Evolutionary conservation across 2,329 filamentous ascomycete genomes (phyloP).

Genomic region (Lachnellula arida): DNA sequence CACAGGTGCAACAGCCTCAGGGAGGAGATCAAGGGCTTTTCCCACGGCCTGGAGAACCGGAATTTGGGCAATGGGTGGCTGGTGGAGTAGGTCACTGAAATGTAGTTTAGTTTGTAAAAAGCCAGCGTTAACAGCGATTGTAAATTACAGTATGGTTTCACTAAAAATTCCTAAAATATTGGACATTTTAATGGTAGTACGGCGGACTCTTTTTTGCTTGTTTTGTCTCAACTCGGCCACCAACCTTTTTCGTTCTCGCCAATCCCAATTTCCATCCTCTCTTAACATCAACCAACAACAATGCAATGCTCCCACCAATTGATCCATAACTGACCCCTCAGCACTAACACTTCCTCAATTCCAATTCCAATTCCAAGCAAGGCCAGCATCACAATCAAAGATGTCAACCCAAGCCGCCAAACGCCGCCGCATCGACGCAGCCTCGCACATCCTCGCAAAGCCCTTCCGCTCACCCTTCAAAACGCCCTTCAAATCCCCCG

Average conservation of each 20-base stretch:
- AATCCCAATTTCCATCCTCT: slow-evolving; percentile 1
- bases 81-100: slow-evolving; percentile 59
- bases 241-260: not conserved
- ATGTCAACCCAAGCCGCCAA: slow-evolving; percentile 53
- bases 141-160: not conserved
- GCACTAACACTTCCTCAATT: slow-evolving; percentile 22
- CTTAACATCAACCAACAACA: not conserved
- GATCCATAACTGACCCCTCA: slow-evolving; percentile 23
- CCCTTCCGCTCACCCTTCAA: slow-evolving; percentile 70
- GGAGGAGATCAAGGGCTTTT: slow-evolving; percentile 52
- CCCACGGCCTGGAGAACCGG: slow-evolving; percentile 61
- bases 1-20: slow-evolving; percentile 20
- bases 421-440: slow-evolving; percentile 57
- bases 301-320: slow-evolving; percentile 19
- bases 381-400: slow-evolving; percentile 3
- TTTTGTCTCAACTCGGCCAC: not conserved
- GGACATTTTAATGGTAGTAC: not conserved
- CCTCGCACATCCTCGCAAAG: slow-evolving; percentile 55
- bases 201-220: not conserved
- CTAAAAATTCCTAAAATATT: not conserved
- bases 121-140: not conserved
- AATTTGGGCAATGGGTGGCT: slow-evolving; percentile 59
- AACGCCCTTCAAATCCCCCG: slow-evolving; percentile 34
- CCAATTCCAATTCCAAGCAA: slow-evolving; percentile 7
- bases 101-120: slow-evolving; percentile 19